Percentiles rank a stretch among this genome's conserved stretches.
Evolutionary conservation across 2,329 filamentous ascomycete genomes (phyloP).

Genomic region (Furcasterigmium sp.): DNA sequence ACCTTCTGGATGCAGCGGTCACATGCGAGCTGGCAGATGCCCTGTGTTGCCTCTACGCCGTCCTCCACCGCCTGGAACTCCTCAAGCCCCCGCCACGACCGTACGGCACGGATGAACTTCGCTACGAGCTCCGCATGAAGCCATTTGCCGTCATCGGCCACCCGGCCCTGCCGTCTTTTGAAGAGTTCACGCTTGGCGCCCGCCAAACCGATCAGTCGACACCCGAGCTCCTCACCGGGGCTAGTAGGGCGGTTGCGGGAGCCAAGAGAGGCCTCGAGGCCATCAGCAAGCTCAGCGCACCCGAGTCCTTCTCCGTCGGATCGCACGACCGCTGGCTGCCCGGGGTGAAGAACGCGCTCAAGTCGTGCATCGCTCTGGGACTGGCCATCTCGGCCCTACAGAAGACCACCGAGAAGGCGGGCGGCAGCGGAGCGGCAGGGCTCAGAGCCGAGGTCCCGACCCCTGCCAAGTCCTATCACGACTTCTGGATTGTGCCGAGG

Average conservation of each 20-base stretch:
- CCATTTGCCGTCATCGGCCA: conserved; percentile 68
- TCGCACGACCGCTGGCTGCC: conserved; percentile 58
- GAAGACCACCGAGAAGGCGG: conserved; percentile 43
- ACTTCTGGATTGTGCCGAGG: conserved; percentile 61
- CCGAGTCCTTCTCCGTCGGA: conserved; percentile 49
- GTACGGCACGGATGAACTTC: conserved; percentile 62
- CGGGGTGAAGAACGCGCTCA: conserved; percentile 55
- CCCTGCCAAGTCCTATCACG: conserved; percentile 51
- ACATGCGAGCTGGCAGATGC: conserved; percentile 52
- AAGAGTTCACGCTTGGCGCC: conserved; percentile 48
- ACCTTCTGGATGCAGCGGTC: conserved; percentile 60
- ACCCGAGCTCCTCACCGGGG: conserved; percentile 35
- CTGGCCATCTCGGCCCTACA: conserved; percentile 57
- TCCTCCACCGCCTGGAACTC: conserved; percentile 54
- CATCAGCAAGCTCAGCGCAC: conserved; percentile 43
- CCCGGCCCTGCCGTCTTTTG: conserved; percentile 61
- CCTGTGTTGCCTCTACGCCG: conserved; percentile 58
- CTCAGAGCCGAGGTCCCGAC: conserved; percentile 47
- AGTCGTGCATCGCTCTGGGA: conserved; percentile 65
- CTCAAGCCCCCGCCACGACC: conserved; percentile 49
- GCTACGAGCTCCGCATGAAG: conserved; percentile 83
- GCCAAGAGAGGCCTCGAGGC: conserved; percentile 53
- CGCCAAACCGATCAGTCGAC: conserved; percentile 32
- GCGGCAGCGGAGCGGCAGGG: conserved; percentile 21
- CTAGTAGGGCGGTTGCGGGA: conserved; percentile 38